Evolutionary conservation across 2,329 filamentous ascomycete genomes (phyloP).

Genomic region (Phialemoniopsis sp.): DNA sequence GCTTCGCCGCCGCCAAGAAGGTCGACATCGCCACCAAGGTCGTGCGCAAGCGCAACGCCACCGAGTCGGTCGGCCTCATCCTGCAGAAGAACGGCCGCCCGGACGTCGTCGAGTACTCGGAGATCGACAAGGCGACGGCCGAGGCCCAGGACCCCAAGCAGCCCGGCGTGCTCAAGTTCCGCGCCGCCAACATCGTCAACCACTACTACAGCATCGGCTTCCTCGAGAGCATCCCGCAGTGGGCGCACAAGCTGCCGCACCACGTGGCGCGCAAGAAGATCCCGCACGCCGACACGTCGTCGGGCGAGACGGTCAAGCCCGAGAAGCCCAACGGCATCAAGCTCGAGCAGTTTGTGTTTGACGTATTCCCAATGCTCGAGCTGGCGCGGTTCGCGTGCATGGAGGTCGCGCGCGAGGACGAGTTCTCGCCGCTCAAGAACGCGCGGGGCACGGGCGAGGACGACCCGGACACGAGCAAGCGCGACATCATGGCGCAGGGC

Average conservation of each 20-base stretch:
- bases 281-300: constrained; percentile 65
- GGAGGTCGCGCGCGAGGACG: constrained; percentile 94
- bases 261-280: constrained; percentile 99
- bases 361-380: constrained; percentile 87
- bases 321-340: constrained; percentile 97
- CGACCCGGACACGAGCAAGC: constrained; percentile 87
- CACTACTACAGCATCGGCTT: constrained; percentile 98
- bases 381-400: constrained; percentile 91
- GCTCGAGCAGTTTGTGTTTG: constrained; percentile 98
- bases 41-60: constrained; percentile 96
- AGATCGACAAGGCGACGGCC: constrained; percentile 86
- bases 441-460: constrained; percentile 80
- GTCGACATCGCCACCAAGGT: constrained; percentile 98
- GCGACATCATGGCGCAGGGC: constrained; percentile 86
- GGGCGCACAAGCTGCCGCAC: constrained; percentile 83
- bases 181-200: constrained; percentile 98
- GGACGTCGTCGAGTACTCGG: constrained; percentile 97
- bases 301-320: constrained; percentile 80
- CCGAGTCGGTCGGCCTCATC: constrained; percentile 93
- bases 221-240: constrained; percentile 83
- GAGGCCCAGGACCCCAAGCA: constrained; percentile 84
- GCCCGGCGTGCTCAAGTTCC: constrained; percentile 79
- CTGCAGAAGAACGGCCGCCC: constrained; percentile 93
- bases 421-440: constrained; percentile 98
- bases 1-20: constrained; percentile 81